These are phyloP conservation scores for Chrysosporium queenslandicum DNA, from an alignment of 2,329 filamentous ascomycete species.

Conservation along the genomic window DNA sequence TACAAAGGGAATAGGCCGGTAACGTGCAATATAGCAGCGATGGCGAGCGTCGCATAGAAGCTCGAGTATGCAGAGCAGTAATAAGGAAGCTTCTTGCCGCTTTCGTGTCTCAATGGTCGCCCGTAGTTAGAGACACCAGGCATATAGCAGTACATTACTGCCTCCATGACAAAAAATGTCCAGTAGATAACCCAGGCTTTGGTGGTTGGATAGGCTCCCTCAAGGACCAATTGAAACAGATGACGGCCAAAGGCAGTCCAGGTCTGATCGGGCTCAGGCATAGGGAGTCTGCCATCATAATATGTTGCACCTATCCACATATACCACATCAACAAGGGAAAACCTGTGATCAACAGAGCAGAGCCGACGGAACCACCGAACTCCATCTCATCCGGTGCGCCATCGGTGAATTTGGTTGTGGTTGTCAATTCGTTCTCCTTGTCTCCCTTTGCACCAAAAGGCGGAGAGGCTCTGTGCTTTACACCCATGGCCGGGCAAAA, in stretches of 20 bases:
- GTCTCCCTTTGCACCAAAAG: background rate
- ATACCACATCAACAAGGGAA: constrained; percentile 92
- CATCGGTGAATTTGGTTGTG: background rate
- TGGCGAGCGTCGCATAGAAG: constrained; percentile 71
- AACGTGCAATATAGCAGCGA: constrained; percentile 62
- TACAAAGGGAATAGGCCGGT: constrained; percentile 79
- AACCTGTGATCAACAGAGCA: constrained; percentile 73
- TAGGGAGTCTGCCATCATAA: constrained; percentile 77
- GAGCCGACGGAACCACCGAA: constrained; percentile 82
- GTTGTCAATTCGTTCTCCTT: background rate
- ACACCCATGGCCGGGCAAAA: background rate
- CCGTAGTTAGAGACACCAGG: constrained; percentile 81
- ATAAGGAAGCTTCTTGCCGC: constrained; percentile 79
- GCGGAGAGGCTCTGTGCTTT: background rate
- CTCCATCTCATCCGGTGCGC: constrained; percentile 4
- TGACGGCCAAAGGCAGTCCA: constrained; percentile 62
- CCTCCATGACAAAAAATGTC: constrained; percentile 79
- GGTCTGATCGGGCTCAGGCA: constrained; percentile 54
- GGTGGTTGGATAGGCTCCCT: constrained; percentile 68
- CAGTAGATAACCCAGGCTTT: constrained; percentile 92
- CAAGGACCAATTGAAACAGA: constrained; percentile 62
- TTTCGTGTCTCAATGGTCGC: constrained; percentile 71
- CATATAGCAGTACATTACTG: constrained; percentile 67
- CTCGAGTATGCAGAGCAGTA: constrained; percentile 84
- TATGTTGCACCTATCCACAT: constrained; percentile 95